A percentile compares a stretch with the other conserved stretches of the same genome.
These are phyloP conservation scores for Neurospora discreta DNA, from an alignment of 495 filamentous ascomycete genomes.

Conservation along the genomic window DNA sequence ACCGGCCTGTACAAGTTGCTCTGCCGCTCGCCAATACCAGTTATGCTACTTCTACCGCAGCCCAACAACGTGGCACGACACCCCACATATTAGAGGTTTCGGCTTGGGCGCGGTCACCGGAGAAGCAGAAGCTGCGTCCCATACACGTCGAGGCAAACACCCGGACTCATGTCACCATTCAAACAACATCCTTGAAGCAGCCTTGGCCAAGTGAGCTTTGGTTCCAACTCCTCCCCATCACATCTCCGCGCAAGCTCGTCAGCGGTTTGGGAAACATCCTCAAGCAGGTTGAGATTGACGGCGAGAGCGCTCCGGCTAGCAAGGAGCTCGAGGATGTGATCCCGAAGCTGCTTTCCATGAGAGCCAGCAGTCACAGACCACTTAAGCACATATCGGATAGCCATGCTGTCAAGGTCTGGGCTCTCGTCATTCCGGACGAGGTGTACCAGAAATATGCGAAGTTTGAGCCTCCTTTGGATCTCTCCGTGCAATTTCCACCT, in stretches of 20 bases:
- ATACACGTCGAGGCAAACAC: conserved; percentile 11
- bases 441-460: background rate
- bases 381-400: conserved; percentile 5
- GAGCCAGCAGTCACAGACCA: conserved; percentile 4
- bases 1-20: conserved; percentile 22
- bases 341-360: conserved; percentile 42
- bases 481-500: background rate
- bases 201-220: background rate
- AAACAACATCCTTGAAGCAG: background rate
- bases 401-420: conserved; percentile 60
- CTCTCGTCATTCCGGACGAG: conserved; percentile 46
- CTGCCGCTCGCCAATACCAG: conserved; percentile 67
- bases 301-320: conserved; percentile 52
- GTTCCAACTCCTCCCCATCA: conserved; percentile 55
- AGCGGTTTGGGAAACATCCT: conserved; percentile 76
- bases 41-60: conserved; percentile 17
- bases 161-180: conserved; percentile 15
- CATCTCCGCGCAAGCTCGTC: conserved; percentile 49
- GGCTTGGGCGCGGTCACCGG: conserved; percentile 34
- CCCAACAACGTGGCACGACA: conserved; percentile 54
- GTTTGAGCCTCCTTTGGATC: background rate
- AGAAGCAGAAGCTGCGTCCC: conserved; percentile 6
- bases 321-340: conserved; percentile 61
- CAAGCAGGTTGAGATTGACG: conserved; percentile 47
- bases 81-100: conserved; percentile 42